Conservation (phyloP, 2,329 filamentous ascomycete species). For the Hymenoscyphus repandus region DNA sequence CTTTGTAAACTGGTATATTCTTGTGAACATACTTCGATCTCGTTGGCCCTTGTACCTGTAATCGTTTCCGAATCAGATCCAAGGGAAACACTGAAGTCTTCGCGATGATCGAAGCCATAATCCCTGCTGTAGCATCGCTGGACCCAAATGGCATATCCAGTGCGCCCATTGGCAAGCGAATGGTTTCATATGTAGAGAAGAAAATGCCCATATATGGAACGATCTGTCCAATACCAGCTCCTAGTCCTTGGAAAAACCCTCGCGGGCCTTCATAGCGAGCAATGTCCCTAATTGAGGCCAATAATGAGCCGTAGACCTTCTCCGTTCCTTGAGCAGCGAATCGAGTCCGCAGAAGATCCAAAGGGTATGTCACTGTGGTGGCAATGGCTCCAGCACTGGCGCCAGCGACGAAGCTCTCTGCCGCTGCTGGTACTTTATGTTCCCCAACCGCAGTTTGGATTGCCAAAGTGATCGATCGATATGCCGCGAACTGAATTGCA, state of each 20-base stretch:
- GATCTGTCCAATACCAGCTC: constrained; percentile 78
- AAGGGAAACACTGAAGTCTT: constrained; percentile 92
- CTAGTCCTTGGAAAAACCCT: constrained; percentile 86
- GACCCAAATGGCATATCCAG: constrained; percentile 64
- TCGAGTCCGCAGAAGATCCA: constrained; percentile 86
- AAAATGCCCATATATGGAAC: constrained; percentile 97
- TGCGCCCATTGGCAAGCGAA: constrained; percentile 54
- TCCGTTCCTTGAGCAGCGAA: constrained; percentile 91
- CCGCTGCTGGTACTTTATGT: constrained; percentile 53
- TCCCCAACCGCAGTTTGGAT: constrained; percentile 42
- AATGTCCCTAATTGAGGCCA: constrained; percentile 67
- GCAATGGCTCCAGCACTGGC: constrained; percentile 77
- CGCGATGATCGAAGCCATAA: constrained; percentile 70
- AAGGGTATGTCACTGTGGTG: constrained; percentile 81
- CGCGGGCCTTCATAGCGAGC: constrained; percentile 63
- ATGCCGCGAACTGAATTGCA: constrained; percentile 82
- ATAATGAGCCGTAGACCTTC: constrained; percentile 70
- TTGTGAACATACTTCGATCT: constrained; percentile 71
- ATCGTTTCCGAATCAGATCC: constrained; percentile 84
- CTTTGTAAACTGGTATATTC: constrained; percentile 79
- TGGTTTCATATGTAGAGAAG: constrained; percentile 80
- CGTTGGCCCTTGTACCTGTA: constrained; percentile 93
- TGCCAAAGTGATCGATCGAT: constrained; percentile 67
- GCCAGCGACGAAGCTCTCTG: constrained; percentile 77
- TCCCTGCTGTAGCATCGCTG: constrained; percentile 77